Percentiles rank a stretch among this genome's conserved stretches.
phyloP scores from a whole-genome alignment of 2,329 filamentous ascomycete genomes.

The Cytospora mali region DNA sequence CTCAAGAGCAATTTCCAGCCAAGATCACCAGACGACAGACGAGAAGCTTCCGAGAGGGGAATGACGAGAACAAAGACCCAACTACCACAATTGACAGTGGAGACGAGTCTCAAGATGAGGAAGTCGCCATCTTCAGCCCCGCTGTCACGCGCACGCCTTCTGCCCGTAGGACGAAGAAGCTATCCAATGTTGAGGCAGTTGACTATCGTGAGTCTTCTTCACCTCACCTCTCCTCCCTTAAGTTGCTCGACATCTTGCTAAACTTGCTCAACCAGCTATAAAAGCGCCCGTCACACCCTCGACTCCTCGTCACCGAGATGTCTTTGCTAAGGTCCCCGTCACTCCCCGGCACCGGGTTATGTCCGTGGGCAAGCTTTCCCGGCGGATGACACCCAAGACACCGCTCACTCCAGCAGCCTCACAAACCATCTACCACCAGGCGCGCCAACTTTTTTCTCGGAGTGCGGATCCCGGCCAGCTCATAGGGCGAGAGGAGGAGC shows the following conservation, averaged over 20 bases:
- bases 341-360: constrained; percentile 86
- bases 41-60: constrained; percentile 47
- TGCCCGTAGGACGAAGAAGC: constrained; percentile 24
- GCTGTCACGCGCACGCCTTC: constrained; percentile 28
- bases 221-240: neutral
- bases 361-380: constrained; percentile 72
- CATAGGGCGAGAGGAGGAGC: constrained; percentile 73
- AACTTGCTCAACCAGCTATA: constrained; percentile 26
- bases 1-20: constrained; percentile 38
- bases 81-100: constrained; percentile 46
- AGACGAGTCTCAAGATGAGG: constrained; percentile 42
- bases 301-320: constrained; percentile 80
- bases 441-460: constrained; percentile 83
- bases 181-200: constrained; percentile 28
- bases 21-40: constrained; percentile 50
- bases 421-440: constrained; percentile 82
- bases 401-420: constrained; percentile 68
- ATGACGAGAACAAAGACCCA: constrained; percentile 70
- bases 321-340: constrained; percentile 67
- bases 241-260: constrained; percentile 21
- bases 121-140: constrained; percentile 36
- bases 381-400: constrained; percentile 77
- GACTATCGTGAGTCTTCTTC: constrained; percentile 27
- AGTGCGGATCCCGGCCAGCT: constrained; percentile 74
- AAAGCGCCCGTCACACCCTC: constrained; percentile 66